Evolutionary conservation across 305 asterid species (phyloP), one percentile per base, ranked within the genome.

Genomic region (Fraxinus paxiana): DNA sequence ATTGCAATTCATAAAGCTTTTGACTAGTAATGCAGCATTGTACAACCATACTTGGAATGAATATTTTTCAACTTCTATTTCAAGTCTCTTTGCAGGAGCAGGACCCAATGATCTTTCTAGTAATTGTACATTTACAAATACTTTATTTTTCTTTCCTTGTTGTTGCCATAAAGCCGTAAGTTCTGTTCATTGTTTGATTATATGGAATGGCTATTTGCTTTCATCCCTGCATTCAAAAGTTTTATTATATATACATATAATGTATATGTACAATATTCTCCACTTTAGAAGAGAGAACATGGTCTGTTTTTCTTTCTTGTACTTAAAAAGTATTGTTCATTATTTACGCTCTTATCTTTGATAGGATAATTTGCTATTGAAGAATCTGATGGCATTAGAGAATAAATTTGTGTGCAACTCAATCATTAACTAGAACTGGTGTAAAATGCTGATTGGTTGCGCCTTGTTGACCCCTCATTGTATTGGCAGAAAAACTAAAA

Each of bases 121-220:
- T 82, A 87, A 85, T 85, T 84, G 85, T 80, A 84, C 85, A 41
- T 82, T 26, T 56, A 78, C 38, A 26, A 4, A 20, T 13, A 5
- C 73, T 67, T 67, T 28, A 67, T 37, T 80, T 86, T 69, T 80
- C 88, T 80, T 87, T 87, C 38, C 70, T 77, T 86, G 88, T 87
- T 89, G 90, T 84, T 80, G 89, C 87, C 87, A 84, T 80, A 89
- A 83, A 86, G 86, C 80, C 79, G 73, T 77, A 75, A 79, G 86
- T 84, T 77, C 70, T 82, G 67, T 80, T 80, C 84, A 81, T 77
- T 20, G 78, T 41, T 73, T 46, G 31, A 77, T 67, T 43, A 83
- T 86, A 82, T 78, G 83, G 77, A 80, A 56, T 77, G 65, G 59
- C 61, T 28, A 28, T 30, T 67, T 5, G 74, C 74, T 67, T 87